phyloP scores from a whole-genome alignment of 2,329 filamentous ascomycete genomes.

The Colletotrichum gigasporum region DNA sequence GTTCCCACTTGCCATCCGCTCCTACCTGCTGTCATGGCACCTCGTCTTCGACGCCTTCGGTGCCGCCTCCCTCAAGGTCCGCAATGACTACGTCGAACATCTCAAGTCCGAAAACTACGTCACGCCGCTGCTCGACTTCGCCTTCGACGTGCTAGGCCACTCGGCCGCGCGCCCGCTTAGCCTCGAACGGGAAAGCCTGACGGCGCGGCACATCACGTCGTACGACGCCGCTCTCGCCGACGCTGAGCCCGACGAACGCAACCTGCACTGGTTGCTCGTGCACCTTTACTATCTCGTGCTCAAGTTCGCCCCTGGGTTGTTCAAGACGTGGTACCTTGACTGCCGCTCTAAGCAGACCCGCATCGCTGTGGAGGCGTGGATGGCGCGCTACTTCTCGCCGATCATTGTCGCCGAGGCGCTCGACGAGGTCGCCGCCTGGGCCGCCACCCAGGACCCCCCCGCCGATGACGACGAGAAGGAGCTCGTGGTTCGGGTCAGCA shows the following conservation, averaged over 20 bases:
- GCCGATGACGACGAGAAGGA: slow-evolving; percentile 62
- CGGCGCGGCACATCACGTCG: slow-evolving; percentile 60
- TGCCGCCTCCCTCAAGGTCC: slow-evolving; percentile 82
- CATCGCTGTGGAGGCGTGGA: slow-evolving; percentile 84
- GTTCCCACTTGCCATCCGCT: slow-evolving; percentile 76
- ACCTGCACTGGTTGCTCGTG: slow-evolving; percentile 83
- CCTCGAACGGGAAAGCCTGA: slow-evolving; percentile 74
- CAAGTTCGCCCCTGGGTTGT: slow-evolving; percentile 79
- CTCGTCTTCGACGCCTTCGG: slow-evolving; percentile 88
- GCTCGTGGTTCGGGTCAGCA: slow-evolving; percentile 75
- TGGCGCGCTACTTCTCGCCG: slow-evolving; percentile 82
- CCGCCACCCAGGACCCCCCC: slow-evolving; percentile 58
- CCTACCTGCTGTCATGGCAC: slow-evolving; percentile 90
- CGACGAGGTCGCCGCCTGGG: slow-evolving; percentile 75
- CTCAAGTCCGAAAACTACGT: slow-evolving; percentile 80
- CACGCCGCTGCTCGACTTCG: slow-evolving; percentile 76
- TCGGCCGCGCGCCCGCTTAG: slow-evolving; percentile 77
- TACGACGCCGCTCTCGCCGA: slow-evolving; percentile 64
- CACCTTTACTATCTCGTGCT: slow-evolving; percentile 88
- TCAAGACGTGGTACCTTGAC: slow-evolving; percentile 86
- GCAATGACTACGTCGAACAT: slow-evolving; percentile 80
- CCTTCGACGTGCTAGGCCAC: slow-evolving; percentile 86
- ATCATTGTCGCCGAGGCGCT: slow-evolving; percentile 73
- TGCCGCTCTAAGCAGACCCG: slow-evolving; percentile 84
- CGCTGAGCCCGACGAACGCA: slow-evolving; percentile 72